phyloP scores from a whole-genome alignment of 164 flowering plant species.

The Liquidambar formosana region DNA sequence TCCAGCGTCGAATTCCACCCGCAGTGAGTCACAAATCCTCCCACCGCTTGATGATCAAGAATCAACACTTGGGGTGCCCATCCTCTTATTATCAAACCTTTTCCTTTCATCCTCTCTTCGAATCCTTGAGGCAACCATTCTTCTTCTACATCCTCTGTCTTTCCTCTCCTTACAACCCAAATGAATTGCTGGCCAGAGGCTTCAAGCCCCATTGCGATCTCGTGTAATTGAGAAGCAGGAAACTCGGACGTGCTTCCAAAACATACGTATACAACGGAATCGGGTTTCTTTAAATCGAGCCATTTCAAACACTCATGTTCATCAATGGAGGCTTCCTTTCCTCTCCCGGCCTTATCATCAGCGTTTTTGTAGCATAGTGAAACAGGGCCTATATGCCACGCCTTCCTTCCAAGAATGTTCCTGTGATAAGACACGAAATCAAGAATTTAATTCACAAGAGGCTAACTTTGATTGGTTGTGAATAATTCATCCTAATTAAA shows the following conservation, averaged over 20 bases:
- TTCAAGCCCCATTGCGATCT: slow-evolving; percentile 31
- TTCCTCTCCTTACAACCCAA: slow-evolving; percentile 28
- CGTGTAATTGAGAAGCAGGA: slow-evolving; percentile 16
- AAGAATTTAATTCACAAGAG: too few species aligned
- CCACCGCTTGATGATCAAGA: too few species aligned
- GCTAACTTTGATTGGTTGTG: too few species aligned
- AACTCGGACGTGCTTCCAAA: slow-evolving; percentile 38
- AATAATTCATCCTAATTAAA: too few species aligned
- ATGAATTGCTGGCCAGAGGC: slow-evolving; percentile 21
- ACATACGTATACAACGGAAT: slow-evolving; percentile 42
- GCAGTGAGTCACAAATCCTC: too few species aligned
- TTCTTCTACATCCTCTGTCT: slow-evolving; percentile 6
- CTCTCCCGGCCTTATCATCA: slow-evolving; percentile 23
- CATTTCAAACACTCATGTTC: slow-evolving; percentile 24
- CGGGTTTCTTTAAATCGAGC: slow-evolving; percentile 32
- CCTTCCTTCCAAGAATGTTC: slow-evolving; percentile 15
- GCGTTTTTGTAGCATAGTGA: slow-evolving; percentile 19
- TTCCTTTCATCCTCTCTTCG: slow-evolving; percentile 23
- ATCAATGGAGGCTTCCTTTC: slow-evolving; percentile 17
- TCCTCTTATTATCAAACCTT: slow-evolving; percentile 28
- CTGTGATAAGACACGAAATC: too few species aligned
- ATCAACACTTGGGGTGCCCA: too few species aligned
- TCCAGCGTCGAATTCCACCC: too few species aligned
- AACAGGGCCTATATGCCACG: slow-evolving; percentile 42
- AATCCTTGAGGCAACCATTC: slow-evolving; percentile 20